Percentiles rank a stretch among this genome's conserved stretches.
Conservation (phyloP, 139 green algal species). For the Chlorella sp. region DNA sequence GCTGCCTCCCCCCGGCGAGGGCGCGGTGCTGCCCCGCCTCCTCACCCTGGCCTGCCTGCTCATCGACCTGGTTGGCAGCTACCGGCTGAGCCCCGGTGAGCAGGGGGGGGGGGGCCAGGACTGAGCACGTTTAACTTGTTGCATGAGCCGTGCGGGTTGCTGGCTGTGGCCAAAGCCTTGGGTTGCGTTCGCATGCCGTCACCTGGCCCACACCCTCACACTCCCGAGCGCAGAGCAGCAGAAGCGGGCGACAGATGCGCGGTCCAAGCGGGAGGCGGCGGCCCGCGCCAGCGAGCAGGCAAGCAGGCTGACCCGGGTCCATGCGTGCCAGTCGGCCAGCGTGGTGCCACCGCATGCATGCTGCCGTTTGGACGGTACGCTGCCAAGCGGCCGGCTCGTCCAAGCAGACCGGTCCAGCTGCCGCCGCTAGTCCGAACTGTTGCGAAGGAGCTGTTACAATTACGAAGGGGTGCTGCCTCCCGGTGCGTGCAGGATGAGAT, state of each 20-base stretch:
- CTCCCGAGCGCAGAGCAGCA: slow-evolving; percentile 21
- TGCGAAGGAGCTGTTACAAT: too few relatives aligned
- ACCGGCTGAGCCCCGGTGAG: slow-evolving; percentile 21
- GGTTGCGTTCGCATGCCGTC: background rate
- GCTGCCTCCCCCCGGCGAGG: slow-evolving; percentile 34
- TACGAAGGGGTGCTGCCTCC: too few relatives aligned
- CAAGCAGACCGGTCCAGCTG: too few relatives aligned
- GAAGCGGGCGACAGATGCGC: slow-evolving; percentile 22
- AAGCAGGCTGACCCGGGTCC: too few relatives aligned
- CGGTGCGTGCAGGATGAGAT: slow-evolving; percentile 13
- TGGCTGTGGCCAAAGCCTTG: background rate
- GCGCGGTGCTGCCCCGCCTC: slow-evolving; percentile 8
- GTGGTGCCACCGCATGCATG: too few relatives aligned
- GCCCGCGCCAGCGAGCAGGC: too few relatives aligned
- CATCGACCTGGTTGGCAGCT: slow-evolving; percentile 31
- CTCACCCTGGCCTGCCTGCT: slow-evolving; percentile 1
- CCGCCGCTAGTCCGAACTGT: too few relatives aligned
- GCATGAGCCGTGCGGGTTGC: too few relatives aligned
- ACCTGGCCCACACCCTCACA: background rate
- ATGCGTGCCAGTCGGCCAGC: too few relatives aligned
- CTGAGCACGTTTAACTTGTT: background rate
- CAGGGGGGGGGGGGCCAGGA: background rate
- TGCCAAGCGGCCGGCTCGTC: too few relatives aligned
- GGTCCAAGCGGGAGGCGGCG: background rate
- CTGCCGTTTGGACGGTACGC: too few relatives aligned